A percentile compares a stretch with the other conserved stretches of the same genome.
These are phyloP conservation scores for Venturia effusa DNA, from an alignment of 2,329 filamentous ascomycete species.

Conservation along the genomic window DNA sequence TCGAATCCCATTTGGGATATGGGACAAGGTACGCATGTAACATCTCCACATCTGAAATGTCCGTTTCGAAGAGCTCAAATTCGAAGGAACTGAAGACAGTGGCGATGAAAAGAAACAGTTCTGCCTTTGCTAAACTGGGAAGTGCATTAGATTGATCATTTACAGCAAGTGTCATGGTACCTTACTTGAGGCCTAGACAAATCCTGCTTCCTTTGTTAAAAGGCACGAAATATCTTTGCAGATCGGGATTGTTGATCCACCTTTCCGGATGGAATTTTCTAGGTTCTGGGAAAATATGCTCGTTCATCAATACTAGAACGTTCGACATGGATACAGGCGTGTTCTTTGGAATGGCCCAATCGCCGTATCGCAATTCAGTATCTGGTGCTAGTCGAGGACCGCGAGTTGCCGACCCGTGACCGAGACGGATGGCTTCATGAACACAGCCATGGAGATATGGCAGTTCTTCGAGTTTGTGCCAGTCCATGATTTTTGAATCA, in stretches of 20 bases:
- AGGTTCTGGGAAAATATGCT: conserved; percentile 17
- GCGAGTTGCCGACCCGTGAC: conserved; percentile 8
- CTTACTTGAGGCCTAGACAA: conserved; percentile 26
- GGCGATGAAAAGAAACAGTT: conserved; percentile 14
- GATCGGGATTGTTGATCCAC: conserved; percentile 15
- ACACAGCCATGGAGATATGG: background rate
- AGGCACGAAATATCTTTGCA: conserved; percentile 21
- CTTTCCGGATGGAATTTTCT: conserved; percentile 21
- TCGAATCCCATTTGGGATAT: too few relatives aligned
- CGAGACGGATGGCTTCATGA: conserved; percentile 15
- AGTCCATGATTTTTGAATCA: background rate
- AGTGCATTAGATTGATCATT: background rate
- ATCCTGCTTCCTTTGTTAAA: conserved; percentile 23
- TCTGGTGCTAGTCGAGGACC: background rate
- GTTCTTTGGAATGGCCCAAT: conserved; percentile 15
- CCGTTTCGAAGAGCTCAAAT: conserved; percentile 12
- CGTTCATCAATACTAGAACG: conserved; percentile 1
- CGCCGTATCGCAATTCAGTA: conserved; percentile 12
- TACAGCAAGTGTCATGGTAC: background rate
- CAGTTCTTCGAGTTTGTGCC: conserved; percentile 6
- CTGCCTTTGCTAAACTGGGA: conserved; percentile 15
- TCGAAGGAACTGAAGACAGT: conserved; percentile 13
- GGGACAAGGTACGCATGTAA: too few relatives aligned
- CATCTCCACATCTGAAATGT: too few relatives aligned
- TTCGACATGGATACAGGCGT: conserved; percentile 12